Evolutionary conservation across 2,329 filamentous ascomycete species (phyloP).

Genomic region (Zasmidium cellare): DNA sequence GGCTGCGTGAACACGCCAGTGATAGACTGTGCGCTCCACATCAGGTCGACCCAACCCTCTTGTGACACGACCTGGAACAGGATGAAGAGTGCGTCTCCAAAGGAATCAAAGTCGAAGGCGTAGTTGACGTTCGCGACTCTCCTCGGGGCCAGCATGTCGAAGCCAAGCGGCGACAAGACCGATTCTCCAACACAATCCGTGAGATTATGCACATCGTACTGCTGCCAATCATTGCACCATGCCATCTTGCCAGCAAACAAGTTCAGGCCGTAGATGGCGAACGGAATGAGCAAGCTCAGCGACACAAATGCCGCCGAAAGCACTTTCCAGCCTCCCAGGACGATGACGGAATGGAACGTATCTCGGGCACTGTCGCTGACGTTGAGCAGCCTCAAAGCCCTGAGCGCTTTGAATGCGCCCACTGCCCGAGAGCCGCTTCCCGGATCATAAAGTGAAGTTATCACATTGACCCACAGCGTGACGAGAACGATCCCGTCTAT

Average conservation of each 20-base stretch:
- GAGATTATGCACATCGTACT: slow-evolving; percentile 58
- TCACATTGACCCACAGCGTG: slow-evolving; percentile 93
- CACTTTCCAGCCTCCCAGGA: slow-evolving; percentile 92
- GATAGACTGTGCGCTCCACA: slow-evolving; percentile 79
- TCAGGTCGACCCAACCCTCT: slow-evolving; percentile 96
- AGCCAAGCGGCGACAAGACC: slow-evolving; percentile 73
- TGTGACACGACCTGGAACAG: slow-evolving; percentile 99
- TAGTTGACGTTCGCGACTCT: slow-evolving; percentile 67
- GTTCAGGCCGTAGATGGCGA: slow-evolving; percentile 93
- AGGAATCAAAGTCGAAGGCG: slow-evolving; percentile 91
- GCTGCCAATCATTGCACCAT: slow-evolving; percentile 69
- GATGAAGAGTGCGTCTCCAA: slow-evolving; percentile 89
- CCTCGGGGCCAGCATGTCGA: slow-evolving; percentile 81
- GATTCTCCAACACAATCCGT: slow-evolving; percentile 84
- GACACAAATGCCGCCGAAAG: slow-evolving; percentile 91
- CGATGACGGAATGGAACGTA: slow-evolving; percentile 94
- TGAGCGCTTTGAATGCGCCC: slow-evolving; percentile 93
- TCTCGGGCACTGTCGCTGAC: slow-evolving; percentile 94
- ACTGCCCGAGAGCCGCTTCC: slow-evolving; percentile 85
- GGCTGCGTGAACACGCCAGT: slow-evolving; percentile 76
- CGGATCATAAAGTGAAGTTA: slow-evolving; percentile 77
- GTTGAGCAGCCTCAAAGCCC: slow-evolving; percentile 87
- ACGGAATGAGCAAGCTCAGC: slow-evolving; percentile 88
- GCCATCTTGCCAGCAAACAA: slow-evolving; percentile 83
- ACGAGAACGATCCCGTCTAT: slow-evolving; percentile 90